Base-by-base conservation (phyloP, 31 red algal species). In the Asparagopsis taxiformis region DNA sequence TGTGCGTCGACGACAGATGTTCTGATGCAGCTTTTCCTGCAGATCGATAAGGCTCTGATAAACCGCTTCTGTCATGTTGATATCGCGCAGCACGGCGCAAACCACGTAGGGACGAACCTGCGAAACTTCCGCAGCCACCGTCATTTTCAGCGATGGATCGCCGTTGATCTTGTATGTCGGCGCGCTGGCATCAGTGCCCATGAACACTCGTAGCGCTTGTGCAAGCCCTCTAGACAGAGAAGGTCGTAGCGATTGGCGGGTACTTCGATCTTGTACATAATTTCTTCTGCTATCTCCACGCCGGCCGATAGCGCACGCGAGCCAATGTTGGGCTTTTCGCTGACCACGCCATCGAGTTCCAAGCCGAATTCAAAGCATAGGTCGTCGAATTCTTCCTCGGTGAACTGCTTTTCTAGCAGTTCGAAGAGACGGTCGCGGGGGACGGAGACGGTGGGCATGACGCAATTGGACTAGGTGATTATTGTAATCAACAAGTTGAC, bases 21-120 rank as follows among this genome's bases (percentile, higher is more conserved):
- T 99, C 51, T 93, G 93, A 67, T 99, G 92, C 24, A 99, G 83
- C 77, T 99, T 92, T 24, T 99, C 97, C 60, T 99, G 92, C 28
- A 96, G 54, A 9, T 99, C 92, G 53, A 95, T 99, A n/a, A 99
- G 41, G 44, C 74, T 88, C 56, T 96, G 88, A 78, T 99, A 99
- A 32, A 84, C 56, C 15, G 43, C 62, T 21, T 84, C 60, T 13
- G 53, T 78, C 65, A 99, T 75, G 20, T 63, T 50, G 37, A 99
- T 43, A 78, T 84, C 80, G 24, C 97, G 55, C 46, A 99, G 57
- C 4, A 99, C 92, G 1, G 97, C 97, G 55, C 82, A 87, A 19
- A 91, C 80, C 13, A 99, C 78, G 55, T 74, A 99, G 25, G 87
- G 92, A 28, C 97, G 89, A 28, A 99, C 70, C 21, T 73, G 62